Evolutionary conservation across 2,329 filamentous ascomycete genomes (phyloP).

Genomic region (Lachnum nothofagi): DNA sequence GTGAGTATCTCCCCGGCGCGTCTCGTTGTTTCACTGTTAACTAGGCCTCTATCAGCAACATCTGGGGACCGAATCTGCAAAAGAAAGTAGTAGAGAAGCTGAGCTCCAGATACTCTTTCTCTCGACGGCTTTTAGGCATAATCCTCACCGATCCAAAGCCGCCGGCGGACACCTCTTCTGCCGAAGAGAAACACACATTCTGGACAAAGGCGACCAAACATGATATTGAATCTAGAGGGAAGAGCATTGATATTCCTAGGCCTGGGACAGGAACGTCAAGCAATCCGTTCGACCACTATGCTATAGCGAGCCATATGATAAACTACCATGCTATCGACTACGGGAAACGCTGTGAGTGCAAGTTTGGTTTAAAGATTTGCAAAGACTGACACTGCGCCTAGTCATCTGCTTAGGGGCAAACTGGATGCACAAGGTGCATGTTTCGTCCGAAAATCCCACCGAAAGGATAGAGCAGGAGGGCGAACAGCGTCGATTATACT

Average conservation of each 20-base stretch:
- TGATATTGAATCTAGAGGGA: slow-evolving; percentile 23
- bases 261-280: neutral
- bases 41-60: slow-evolving; percentile 45
- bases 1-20: slow-evolving; percentile 38
- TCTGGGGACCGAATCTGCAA: slow-evolving; percentile 64
- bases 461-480: slow-evolving; percentile 34
- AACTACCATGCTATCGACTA: slow-evolving; percentile 71
- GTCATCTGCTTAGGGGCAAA: slow-evolving; percentile 69
- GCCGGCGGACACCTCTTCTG: neutral
- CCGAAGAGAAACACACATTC: neutral
- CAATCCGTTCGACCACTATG: slow-evolving; percentile 34
- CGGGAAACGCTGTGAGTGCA: slow-evolving; percentile 53
- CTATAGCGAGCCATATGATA: slow-evolving; percentile 64
- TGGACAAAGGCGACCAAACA: slow-evolving; percentile 16
- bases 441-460: slow-evolving; percentile 31
- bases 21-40: slow-evolving; percentile 3
- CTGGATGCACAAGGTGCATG: slow-evolving; percentile 43
- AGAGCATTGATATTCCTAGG: slow-evolving; percentile 11
- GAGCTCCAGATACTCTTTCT: slow-evolving; percentile 61
- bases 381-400: slow-evolving; percentile 30
- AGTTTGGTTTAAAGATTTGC: neutral
- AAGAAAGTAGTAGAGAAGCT: slow-evolving; percentile 49
- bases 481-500: slow-evolving; percentile 53
- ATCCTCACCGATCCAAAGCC: slow-evolving; percentile 52
- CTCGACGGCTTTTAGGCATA: slow-evolving; percentile 58